These are phyloP conservation scores for Solanum hybrid DNA, from an alignment of 305 asterid genomes.

Conservation along the genomic window DNA sequence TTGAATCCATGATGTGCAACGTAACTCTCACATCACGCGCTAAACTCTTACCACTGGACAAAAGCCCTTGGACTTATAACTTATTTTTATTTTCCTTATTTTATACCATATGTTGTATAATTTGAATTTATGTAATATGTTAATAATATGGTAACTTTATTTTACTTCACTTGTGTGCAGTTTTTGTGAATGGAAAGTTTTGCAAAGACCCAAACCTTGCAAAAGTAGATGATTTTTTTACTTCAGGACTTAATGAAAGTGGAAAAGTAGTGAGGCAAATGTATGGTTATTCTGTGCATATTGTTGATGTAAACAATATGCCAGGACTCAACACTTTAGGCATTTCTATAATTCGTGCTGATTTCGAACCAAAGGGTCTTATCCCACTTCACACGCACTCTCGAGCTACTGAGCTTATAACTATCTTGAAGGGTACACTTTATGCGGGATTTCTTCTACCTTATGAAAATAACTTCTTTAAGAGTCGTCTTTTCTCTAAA, in stretches of 20 bases:
- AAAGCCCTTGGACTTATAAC: not conserved
- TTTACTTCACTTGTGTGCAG: not conserved
- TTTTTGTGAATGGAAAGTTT: not conserved
- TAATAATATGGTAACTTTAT: not conserved
- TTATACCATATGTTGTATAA: not conserved
- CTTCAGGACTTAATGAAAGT: not conserved
- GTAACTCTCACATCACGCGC: not conserved
- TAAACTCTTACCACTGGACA: not conserved
- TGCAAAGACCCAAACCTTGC: conserved; percentile 7
- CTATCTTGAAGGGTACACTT: not conserved
- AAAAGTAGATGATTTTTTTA: not conserved
- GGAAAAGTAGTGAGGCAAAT: not conserved
- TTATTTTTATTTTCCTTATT: not conserved
- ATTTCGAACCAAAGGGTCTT: not conserved
- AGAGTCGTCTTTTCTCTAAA: not conserved
- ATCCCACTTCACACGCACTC: conserved; percentile 4
- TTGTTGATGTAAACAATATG: not conserved
- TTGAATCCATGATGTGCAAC: not conserved
- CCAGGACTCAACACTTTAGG: conserved; percentile 1
- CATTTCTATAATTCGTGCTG: not conserved
- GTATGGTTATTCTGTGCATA: not conserved
- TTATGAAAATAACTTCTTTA: too few relatives aligned
- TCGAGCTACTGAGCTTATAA: conserved; percentile 2
- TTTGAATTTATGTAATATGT: not conserved
- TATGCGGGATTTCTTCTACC: not conserved